Conservation (phyloP, 164 flowering plant species). For the Stephania yunnanensis region DNA sequence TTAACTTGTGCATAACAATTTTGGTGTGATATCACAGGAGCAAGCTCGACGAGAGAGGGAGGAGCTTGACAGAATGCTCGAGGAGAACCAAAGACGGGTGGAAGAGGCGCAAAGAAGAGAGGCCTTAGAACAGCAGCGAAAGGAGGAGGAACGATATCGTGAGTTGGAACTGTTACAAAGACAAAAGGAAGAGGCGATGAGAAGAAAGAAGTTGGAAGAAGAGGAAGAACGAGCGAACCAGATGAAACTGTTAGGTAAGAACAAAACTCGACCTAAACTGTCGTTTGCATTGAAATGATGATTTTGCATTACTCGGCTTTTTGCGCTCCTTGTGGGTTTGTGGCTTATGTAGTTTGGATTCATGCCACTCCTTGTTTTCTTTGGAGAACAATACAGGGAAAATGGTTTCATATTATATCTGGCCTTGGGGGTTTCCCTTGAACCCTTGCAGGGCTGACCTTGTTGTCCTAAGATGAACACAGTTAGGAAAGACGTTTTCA, state of each 20-base stretch:
- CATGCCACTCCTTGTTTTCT: not conserved
- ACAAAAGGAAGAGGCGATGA: conserved; percentile 82
- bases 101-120: conserved; percentile 90
- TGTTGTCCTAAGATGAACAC: not conserved
- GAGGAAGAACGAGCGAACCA: conserved; percentile 83
- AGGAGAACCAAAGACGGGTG: conserved; percentile 67
- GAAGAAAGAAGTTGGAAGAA: conserved; percentile 81
- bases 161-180: conserved; percentile 81
- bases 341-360: not conserved
- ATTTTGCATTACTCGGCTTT: not conserved
- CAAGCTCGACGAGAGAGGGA: conserved; percentile 77
- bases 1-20: not conserved
- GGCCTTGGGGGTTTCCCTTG: not conserved
- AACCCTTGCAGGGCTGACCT: not conserved
- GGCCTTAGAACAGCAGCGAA: conserved; percentile 68
- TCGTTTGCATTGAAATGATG: conserved; percentile 78
- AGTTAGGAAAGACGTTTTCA: not conserved
- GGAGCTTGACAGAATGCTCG: conserved; percentile 74
- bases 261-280: conserved; percentile 87
- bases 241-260: conserved; percentile 84
- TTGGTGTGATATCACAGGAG: conserved; percentile 40
- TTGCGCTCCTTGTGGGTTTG: not conserved
- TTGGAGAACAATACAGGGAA: not conserved
- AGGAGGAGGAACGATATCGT: conserved; percentile 80
- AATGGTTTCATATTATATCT: not conserved